These are phyloP conservation scores for Kickxella alabastrina DNA, from an alignment of 192 early-diverging fungal genomes.

Conservation along the genomic window DNA sequence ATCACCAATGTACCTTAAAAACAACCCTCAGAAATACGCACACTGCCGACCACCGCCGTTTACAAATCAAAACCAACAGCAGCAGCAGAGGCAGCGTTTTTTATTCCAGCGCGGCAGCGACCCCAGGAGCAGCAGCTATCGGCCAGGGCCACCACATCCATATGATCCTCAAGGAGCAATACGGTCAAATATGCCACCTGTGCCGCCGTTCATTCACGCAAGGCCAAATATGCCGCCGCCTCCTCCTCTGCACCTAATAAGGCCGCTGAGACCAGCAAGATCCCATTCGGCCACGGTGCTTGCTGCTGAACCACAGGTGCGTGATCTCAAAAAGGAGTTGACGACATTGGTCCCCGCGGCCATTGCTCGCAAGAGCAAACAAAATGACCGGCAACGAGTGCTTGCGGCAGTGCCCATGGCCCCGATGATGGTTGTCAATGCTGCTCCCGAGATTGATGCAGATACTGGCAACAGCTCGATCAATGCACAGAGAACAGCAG, in stretches of 20 bases:
- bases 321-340: slow-evolving; percentile 79
- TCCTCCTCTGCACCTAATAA: too few species aligned
- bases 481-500: neutral
- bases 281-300: slow-evolving; percentile 49
- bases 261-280: slow-evolving; percentile 1
- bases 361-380: slow-evolving; percentile 52
- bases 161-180: too few species aligned
- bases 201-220: too few species aligned
- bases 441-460: slow-evolving; percentile 65
- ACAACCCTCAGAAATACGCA: neutral
- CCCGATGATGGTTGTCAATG: slow-evolving; percentile 60
- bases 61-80: too few species aligned
- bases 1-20: slow-evolving; percentile 28
- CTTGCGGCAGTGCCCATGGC: slow-evolving; percentile 47
- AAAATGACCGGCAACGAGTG: slow-evolving; percentile 37
- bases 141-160: too few species aligned
- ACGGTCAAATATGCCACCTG: too few species aligned
- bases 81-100: too few species aligned
- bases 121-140: too few species aligned
- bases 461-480: slow-evolving; percentile 4
- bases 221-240: too few species aligned
- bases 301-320: slow-evolving; percentile 70
- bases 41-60: too few species aligned
- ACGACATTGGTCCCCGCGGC: slow-evolving; percentile 66
- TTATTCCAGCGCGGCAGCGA: too few species aligned